Base-by-base conservation (phyloP, 1,139 yeast genomes). In the Suhomyces yuchorum region DNA sequence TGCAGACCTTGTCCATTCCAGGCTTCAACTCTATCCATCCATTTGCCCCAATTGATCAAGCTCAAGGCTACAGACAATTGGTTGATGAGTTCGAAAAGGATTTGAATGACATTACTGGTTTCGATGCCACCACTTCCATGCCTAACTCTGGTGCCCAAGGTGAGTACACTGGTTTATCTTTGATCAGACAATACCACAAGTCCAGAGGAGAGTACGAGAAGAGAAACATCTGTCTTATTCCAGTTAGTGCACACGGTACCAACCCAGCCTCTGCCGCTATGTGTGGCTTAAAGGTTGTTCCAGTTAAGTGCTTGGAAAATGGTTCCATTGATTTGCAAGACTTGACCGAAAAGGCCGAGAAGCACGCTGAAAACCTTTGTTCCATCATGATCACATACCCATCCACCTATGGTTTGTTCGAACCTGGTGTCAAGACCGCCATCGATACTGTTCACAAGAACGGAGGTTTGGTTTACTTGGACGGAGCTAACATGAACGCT, bases 71-170 rank as follows among this genome's bases (percentile, higher is more conserved):
- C 68, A 69, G 78, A 56, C 85, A 86, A 63, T 72, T 93, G 51
- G 80, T 91, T 44, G 67, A 70, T 37, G 96, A 89, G 63, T 80
- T 93, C 42, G 96, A 89, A 67, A 74, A 77, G 47, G 98, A 93
- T 67, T 76, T 93, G 57, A 90, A 93, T 51, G 91, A 87, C 56
- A 92, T 93, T 55, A 93, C 99, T n/a, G 98, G 98, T 0, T 90
- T 93, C 61, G 89, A 85, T 55, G 95, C 91, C 39, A 87, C 96
- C 20, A 88, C 97, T 6, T 75, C 89, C 51, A 96, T 91, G 84
- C 99, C 99, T 55, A 93, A 93, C 68, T 89, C 97, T 41, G 99
- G 99, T 57, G 99, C 99, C 37, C 97, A 92, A 70, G 99, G 99
- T 67, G 99, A 93, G 71, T 93, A 87, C 71, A 84, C 98, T 23